These are phyloP conservation scores for Ganoderma multipileum DNA, from an alignment of 1,284 basidiomycete genomes.

Conservation along the genomic window DNA sequence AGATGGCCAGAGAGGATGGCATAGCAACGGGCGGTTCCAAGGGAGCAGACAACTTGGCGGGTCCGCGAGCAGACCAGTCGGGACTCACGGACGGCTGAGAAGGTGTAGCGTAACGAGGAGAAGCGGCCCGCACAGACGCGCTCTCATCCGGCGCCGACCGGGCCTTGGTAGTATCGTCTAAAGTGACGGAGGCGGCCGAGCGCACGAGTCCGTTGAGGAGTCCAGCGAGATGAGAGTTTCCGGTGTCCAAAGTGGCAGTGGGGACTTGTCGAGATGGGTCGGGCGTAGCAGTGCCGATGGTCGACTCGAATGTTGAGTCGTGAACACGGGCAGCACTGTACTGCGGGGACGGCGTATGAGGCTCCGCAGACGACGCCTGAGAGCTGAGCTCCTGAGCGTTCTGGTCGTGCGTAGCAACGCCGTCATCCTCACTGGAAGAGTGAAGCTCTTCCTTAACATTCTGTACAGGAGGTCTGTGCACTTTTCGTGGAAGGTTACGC, in stretches of 20 bases:
- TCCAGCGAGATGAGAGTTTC: conserved; percentile 76
- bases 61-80: conserved; percentile 23
- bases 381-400: conserved; percentile 67
- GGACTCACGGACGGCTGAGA: conserved; percentile 14
- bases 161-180: conserved; percentile 18
- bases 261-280: conserved; percentile 20
- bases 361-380: conserved; percentile 67
- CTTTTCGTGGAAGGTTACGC: conserved; percentile 41
- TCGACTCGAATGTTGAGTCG: conserved; percentile 32
- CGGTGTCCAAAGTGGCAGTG: conserved; percentile 27
- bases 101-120: conserved; percentile 14
- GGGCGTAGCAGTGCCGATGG: conserved; percentile 25
- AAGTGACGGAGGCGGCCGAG: conserved; percentile 35
- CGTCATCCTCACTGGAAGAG: conserved; percentile 37
- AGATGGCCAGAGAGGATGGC: conserved; percentile 11
- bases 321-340: conserved; percentile 50
- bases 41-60: conserved; percentile 14
- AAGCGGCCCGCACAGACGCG: conserved; percentile 13
- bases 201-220: conserved; percentile 67
- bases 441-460: conserved; percentile 27
- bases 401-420: conserved; percentile 20
- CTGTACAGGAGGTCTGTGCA: conserved; percentile 28
- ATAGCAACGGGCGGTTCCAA: conserved; percentile 5
- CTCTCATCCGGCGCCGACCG: conserved; percentile 4
- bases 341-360: conserved; percentile 68